Base-by-base conservation (phyloP, 2,329 filamentous ascomycete genomes). In the Venturia aucupariae region DNA sequence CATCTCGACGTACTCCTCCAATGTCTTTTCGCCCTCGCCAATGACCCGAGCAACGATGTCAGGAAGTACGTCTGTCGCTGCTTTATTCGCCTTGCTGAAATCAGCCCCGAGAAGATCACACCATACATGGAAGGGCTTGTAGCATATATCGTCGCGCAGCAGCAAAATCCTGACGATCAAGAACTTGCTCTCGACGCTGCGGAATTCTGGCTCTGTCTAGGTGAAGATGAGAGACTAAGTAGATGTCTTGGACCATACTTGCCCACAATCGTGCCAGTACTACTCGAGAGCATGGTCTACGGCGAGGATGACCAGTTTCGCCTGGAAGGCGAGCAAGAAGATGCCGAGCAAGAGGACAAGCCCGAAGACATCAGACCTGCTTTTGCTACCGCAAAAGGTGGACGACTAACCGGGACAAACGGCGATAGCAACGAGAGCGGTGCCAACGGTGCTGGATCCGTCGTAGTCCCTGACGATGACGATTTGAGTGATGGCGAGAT, bases 261-360 rank as follows among this genome's bases (percentile, higher is more conserved):
- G 64, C 77, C 84, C 68, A 90, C 90, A 74, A 93, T 97, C 68
- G 88, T 99, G 38, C 94, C 94, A 0, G 89, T 97, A 1, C 79
- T 99, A 62, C 83, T 99, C 8, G 86, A 94, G 68, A 95, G 90
- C 73, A 99, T 99, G 93, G 86, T 97, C 1, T 99, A 97, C 75
- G 90, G 89, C 71, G 90, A 94, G 68, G 94, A 99, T 69, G 94
- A 97, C 68, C 94, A 96, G 69, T 83, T 90, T 41, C 81, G 92
- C 61, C 80, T 97, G 8, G 92, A 92, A 67, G 89, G 87, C 11
- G 91, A 91, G 67, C 75, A 76, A 60, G 89, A 93, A 68, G 92
- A 97, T 73, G 94, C 94, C 54, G 92, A 97, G 19, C 84, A 91
- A 67, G 93, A 99, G 59, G 94, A 99, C 74, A 86, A 89, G 22